A percentile compares a stretch with the other conserved stretches of the same genome.
Conservation (phyloP, 805 yeast genomes). For the Lipomyces mesembrius region DNA sequence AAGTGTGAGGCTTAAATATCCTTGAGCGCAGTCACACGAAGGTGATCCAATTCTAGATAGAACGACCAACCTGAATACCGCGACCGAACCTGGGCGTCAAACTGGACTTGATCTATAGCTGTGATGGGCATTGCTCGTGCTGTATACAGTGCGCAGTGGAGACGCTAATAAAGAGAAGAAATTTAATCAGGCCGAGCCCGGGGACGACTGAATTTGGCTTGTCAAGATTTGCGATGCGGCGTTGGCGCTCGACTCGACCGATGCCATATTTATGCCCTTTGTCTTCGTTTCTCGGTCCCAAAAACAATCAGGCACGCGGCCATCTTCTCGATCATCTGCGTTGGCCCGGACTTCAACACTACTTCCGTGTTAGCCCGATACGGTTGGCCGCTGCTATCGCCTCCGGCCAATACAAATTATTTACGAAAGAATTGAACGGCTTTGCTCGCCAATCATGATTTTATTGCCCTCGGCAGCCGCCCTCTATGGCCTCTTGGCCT, state of each 20-base stretch:
- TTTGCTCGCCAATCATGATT: neutral
- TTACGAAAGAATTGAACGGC: neutral
- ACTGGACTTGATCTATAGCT: slow-evolving; percentile 20
- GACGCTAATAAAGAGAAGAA: neutral
- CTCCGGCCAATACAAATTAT: no score
- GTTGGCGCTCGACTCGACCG: no score
- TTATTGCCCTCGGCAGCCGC: neutral
- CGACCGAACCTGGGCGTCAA: slow-evolving; percentile 31
- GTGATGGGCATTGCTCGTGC: slow-evolving; percentile 1
- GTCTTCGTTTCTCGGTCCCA: no score
- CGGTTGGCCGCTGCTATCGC: neutral
- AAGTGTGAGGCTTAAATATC: neutral
- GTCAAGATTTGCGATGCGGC: no score
- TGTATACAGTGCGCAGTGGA: neutral
- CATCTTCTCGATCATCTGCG: neutral
- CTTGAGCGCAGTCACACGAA: neutral
- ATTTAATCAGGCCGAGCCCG: neutral
- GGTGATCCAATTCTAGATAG: neutral
- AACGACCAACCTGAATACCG: slow-evolving; percentile 22
- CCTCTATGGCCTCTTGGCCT: neutral
- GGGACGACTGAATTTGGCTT: no score
- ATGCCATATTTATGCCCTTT: no score
- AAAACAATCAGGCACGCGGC: no score
- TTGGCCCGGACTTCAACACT: neutral
- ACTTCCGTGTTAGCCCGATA: neutral